These are phyloP conservation scores for Naegleria fowleri DNA, from an alignment of 208 protist species.

Conservation along the genomic window DNA sequence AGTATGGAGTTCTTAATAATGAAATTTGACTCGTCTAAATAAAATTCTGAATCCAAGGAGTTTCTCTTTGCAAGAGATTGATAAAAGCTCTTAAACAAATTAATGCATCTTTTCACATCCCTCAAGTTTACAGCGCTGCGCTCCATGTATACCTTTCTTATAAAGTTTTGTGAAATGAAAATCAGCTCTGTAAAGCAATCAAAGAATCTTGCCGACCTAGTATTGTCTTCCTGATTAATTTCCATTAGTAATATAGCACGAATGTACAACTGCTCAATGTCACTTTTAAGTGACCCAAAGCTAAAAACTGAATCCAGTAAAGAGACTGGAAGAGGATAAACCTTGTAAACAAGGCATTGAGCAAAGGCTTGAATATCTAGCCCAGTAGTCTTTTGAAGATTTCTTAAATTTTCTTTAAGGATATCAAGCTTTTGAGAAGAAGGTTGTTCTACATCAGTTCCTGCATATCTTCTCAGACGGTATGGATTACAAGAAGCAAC, in stretches of 20 bases:
- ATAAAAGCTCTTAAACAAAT: constrained; percentile 31
- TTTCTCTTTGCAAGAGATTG: constrained; percentile 26
- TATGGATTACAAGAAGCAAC: constrained; percentile 66
- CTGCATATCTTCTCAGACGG: constrained; percentile 26
- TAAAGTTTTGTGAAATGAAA: constrained; percentile 18
- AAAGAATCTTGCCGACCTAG: neutral
- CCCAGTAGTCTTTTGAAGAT: neutral
- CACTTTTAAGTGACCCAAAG: constrained; percentile 47
- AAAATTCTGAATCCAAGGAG: neutral
- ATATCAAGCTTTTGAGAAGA: neutral
- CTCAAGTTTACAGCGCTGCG: constrained; percentile 29
- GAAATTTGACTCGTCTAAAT: neutral
- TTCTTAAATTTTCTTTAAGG: neutral
- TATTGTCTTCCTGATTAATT: constrained; percentile 3
- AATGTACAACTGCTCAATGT: constrained; percentile 50
- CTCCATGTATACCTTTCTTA: constrained; percentile 36
- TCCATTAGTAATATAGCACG: constrained; percentile 33
- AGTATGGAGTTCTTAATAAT: neutral
- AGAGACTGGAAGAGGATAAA: constrained; percentile 53
- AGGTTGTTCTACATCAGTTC: neutral
- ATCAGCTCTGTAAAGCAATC: constrained; percentile 20
- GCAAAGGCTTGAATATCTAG: neutral
- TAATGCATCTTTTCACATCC: constrained; percentile 36
- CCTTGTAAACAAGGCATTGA: constrained; percentile 56
- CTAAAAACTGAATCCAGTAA: constrained; percentile 54